Conservation (phyloP, 805 yeast genomes). For the Metschnikowia noctiluminum region DNA sequence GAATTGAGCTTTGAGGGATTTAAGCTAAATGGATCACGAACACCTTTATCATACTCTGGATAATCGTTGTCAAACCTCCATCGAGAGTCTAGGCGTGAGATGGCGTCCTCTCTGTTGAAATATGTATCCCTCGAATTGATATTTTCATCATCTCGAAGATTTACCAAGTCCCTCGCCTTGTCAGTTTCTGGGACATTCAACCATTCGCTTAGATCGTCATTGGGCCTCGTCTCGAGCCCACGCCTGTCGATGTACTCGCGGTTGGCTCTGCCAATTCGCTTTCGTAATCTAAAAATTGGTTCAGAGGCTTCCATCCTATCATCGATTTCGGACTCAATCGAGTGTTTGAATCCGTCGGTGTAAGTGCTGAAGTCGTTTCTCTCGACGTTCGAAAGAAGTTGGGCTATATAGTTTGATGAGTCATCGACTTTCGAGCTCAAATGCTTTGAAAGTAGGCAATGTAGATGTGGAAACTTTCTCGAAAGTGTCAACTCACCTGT, state of each 20-base stretch:
- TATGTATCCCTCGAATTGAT: conserved; percentile 37
- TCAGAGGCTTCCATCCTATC: conserved; percentile 35
- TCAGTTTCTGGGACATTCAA: conserved; percentile 37
- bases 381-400: conserved; percentile 38
- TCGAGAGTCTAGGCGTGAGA: conserved; percentile 52
- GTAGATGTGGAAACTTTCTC: conserved; percentile 47
- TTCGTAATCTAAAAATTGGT: conserved; percentile 61
- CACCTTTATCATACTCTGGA: conserved; percentile 36
- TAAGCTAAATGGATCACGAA: conserved; percentile 51
- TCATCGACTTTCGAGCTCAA: conserved; percentile 20
- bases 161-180: conserved; percentile 4
- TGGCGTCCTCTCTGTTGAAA: conserved; percentile 42
- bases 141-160: no score
- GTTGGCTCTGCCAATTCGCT: conserved; percentile 71
- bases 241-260: conserved; percentile 73
- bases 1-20: conserved; percentile 85
- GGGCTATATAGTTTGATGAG: conserved; percentile 35
- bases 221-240: conserved; percentile 42
- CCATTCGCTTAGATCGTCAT: conserved; percentile 37
- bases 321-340: not conserved
- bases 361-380: conserved; percentile 39
- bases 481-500: conserved; percentile 50
- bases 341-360: conserved; percentile 33
- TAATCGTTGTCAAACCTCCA: conserved; percentile 67
- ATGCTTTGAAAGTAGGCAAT: conserved; percentile 33